Conservation (phyloP, 1,284 basidiomycete genomes). For the Athelia psychrophila region DNA sequence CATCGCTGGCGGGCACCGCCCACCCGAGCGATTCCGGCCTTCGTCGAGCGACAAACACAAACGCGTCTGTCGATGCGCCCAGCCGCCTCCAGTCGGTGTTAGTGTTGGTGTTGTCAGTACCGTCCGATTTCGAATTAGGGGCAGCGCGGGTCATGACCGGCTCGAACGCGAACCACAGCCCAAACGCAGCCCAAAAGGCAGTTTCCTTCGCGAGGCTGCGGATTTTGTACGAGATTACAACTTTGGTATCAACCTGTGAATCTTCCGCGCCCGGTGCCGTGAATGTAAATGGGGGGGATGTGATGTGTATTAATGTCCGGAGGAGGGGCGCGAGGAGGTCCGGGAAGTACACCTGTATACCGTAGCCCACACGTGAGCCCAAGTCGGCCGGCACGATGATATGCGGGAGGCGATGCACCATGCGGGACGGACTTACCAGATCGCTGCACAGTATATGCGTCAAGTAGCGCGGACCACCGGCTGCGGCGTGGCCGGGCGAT, state of each 20-base stretch:
- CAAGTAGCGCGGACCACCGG: conserved; percentile 22
- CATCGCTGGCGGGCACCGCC: conserved; percentile 50
- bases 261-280: conserved; percentile 13
- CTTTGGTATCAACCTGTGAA: too few relatives aligned
- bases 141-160: conserved; percentile 52
- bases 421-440: conserved; percentile 46
- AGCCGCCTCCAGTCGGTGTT: conserved; percentile 36
- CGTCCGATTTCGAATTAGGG: neutral
- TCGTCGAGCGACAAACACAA: conserved; percentile 60
- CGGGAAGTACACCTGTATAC: conserved; percentile 77
- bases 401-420: conserved; percentile 1
- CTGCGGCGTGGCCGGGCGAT: conserved; percentile 5
- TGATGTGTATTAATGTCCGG: conserved; percentile 63
- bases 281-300: conserved; percentile 44
- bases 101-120: neutral
- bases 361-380: too few relatives aligned
- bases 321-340: conserved; percentile 69
- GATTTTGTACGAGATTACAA: conserved; percentile 74
- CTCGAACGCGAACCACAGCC: conserved; percentile 74
- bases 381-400: conserved; percentile 2
- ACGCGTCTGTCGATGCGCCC: conserved; percentile 41
- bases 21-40: conserved; percentile 53
- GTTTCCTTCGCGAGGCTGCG: conserved; percentile 76
- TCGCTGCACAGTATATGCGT: conserved; percentile 76
- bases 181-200: conserved; percentile 80